These are phyloP conservation scores for Cryphonectria parasitica DNA, from an alignment of 2,329 filamentous ascomycete species.

Conservation along the genomic window DNA sequence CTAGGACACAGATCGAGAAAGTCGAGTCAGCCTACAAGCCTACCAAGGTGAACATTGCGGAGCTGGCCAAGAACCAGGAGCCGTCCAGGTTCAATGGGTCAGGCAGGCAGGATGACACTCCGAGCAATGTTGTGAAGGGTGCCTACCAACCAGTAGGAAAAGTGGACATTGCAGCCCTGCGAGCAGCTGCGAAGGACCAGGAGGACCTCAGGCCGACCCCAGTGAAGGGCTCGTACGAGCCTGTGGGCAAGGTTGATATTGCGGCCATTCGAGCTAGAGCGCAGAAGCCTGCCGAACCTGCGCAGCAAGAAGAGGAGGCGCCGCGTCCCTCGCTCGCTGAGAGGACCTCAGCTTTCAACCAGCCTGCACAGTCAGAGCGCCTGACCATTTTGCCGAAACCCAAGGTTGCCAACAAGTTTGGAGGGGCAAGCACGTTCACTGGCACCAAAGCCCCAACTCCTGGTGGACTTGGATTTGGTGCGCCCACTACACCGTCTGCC, in stretches of 20 bases:
- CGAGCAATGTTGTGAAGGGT: constrained; percentile 74
- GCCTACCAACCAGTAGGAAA: constrained; percentile 94
- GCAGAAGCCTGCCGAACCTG: constrained; percentile 61
- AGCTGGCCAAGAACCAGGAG: constrained; percentile 73
- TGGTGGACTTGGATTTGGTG: constrained; percentile 63
- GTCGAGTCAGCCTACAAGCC: constrained; percentile 92
- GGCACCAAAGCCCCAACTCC: constrained; percentile 91
- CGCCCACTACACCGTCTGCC: constrained; percentile 62
- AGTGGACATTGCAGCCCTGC: constrained; percentile 93
- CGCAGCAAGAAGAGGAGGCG: constrained; percentile 44
- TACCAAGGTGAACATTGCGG: constrained; percentile 91
- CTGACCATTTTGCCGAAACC: constrained; percentile 90
- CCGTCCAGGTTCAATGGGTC: constrained; percentile 63
- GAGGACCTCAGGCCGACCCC: constrained; percentile 80
- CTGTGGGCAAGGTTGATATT: constrained; percentile 95
- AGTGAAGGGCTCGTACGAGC: constrained; percentile 93
- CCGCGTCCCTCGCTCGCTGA: constrained; percentile 70
- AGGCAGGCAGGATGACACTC: constrained; percentile 48
- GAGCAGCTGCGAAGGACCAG: constrained; percentile 70
- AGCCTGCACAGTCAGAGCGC: constrained; percentile 68
- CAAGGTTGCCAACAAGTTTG: constrained; percentile 90
- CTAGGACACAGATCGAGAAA: constrained; percentile 85
- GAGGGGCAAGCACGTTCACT: constrained; percentile 70
- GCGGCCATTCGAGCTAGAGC: constrained; percentile 86
- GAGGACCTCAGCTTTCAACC: constrained; percentile 72